These are phyloP conservation scores for Poa annua DNA, from an alignment of 176 grass and related monocot species.

Conservation along the genomic window DNA sequence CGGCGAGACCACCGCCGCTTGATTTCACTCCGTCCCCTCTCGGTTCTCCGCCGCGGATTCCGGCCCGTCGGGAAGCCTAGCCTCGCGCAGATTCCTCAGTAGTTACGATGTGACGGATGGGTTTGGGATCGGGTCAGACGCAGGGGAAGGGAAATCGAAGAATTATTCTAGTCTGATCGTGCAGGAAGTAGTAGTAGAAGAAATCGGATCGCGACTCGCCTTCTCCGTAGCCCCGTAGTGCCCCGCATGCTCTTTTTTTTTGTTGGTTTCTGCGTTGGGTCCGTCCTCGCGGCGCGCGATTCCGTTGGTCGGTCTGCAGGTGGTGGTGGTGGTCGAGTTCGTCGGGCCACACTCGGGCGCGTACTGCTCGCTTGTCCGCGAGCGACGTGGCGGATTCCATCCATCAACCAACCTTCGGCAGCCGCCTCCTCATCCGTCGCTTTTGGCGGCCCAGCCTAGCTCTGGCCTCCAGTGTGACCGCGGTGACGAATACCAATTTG, in stretches of 20 bases:
- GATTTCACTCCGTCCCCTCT: background rate
- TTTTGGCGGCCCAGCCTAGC: too few species aligned
- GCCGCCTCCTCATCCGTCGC: too few species aligned
- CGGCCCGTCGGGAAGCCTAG: background rate
- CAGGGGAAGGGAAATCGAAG: background rate
- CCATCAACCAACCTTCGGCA: too few species aligned
- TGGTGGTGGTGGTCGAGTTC: constrained; percentile 11
- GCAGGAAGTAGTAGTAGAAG: background rate
- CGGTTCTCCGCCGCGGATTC: background rate
- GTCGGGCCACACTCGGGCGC: background rate
- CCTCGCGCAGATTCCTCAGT: background rate
- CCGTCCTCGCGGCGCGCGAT: background rate
- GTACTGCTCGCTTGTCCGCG: background rate
- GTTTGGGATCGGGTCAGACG: background rate
- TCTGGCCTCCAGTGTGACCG: background rate
- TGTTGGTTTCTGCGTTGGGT: constrained; percentile 2
- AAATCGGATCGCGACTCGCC: background rate
- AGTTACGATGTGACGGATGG: background rate
- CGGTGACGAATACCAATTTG: background rate
- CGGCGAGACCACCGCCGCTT: background rate
- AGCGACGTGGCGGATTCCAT: constrained; percentile 7
- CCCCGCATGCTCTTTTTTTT: background rate
- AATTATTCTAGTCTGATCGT: background rate
- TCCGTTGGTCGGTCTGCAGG: background rate
- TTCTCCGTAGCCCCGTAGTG: background rate